Percentiles rank a stretch among this genome's conserved stretches.
Evolutionary conservation across 192 early-diverging fungal genomes (phyloP).

Genomic region (Coemansia sp.): DNA sequence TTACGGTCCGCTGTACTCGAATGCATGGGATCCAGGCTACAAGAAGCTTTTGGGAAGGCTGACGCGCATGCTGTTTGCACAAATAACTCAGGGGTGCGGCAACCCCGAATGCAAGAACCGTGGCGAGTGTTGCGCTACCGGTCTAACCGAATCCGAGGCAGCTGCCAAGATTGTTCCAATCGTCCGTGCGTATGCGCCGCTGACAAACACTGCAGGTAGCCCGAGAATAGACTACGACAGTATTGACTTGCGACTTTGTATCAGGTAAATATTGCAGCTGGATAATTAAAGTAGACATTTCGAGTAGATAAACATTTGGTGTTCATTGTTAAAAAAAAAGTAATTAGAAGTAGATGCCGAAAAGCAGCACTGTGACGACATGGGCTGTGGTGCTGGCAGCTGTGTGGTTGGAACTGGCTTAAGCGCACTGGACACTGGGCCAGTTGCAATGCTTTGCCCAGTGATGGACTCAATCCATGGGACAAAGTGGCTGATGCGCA

Average conservation of each 20-base stretch:
- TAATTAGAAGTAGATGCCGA: too few relatives aligned
- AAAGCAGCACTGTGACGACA: too few relatives aligned
- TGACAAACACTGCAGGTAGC: conserved; percentile 1
- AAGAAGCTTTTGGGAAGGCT: conserved; percentile 73
- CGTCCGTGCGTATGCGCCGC: conserved; percentile 33
- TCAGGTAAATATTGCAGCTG: background rate
- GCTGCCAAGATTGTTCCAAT: conserved; percentile 35
- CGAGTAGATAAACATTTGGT: too few relatives aligned
- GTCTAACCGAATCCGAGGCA: conserved; percentile 24
- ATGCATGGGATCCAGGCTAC: conserved; percentile 73
- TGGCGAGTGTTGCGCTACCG: conserved; percentile 40
- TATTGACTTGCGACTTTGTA: conserved; percentile 46
- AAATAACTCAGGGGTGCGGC: conserved; percentile 79
- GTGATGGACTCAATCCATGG: conserved; percentile 35
- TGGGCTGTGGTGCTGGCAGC: background rate
- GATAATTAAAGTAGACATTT: too few relatives aligned
- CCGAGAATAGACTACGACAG: conserved; percentile 21
- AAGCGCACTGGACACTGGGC: background rate
- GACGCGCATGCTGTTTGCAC: conserved; percentile 67
- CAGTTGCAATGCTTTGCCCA: conserved; percentile 13
- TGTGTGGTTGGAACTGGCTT: background rate
- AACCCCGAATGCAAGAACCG: conserved; percentile 66
- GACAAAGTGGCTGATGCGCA: conserved; percentile 26
- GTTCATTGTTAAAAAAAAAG: too few relatives aligned
- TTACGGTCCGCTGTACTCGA: conserved; percentile 79